Percentiles rank a stretch among this genome's conserved stretches.
These are phyloP conservation scores for Penicillium psychrosexuale DNA, from an alignment of 2,329 filamentous ascomycete species.

Conservation along the genomic window DNA sequence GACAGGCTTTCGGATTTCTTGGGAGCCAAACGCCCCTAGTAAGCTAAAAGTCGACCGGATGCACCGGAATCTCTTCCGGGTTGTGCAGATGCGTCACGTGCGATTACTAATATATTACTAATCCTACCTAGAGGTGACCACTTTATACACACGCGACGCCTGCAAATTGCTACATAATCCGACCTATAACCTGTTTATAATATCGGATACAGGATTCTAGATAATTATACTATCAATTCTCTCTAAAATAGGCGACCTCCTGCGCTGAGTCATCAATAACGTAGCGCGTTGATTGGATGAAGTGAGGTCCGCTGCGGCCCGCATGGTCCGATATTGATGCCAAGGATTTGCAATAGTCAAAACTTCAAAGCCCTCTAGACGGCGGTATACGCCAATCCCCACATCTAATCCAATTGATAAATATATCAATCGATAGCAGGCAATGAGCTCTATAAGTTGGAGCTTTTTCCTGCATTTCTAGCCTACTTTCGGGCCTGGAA, in stretches of 20 bases:
- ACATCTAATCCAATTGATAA: neutral
- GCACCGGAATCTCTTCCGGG: neutral
- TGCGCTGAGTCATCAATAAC: neutral
- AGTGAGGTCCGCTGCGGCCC: neutral
- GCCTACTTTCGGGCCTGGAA: neutral
- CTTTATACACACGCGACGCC: neutral
- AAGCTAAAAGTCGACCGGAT: neutral
- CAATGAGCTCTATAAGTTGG: neutral
- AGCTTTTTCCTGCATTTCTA: accelerated
- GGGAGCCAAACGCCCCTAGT: too few relatives aligned
- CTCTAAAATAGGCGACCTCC: neutral
- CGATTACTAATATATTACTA: neutral
- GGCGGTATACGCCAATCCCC: too few relatives aligned
- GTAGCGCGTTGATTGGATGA: neutral
- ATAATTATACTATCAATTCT: neutral
- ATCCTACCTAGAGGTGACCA: neutral
- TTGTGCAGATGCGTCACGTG: neutral
- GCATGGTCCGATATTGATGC: neutral
- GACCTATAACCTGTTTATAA: neutral
- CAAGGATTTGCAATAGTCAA: neutral
- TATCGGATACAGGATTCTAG: neutral
- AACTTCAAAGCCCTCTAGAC: neutral
- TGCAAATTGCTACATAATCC: neutral
- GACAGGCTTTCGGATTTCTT: neutral
- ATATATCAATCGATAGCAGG: neutral